These are phyloP conservation scores for Talaromyces atroroseus DNA, from an alignment of 2,329 filamentous ascomycete genomes.

Conservation along the genomic window DNA sequence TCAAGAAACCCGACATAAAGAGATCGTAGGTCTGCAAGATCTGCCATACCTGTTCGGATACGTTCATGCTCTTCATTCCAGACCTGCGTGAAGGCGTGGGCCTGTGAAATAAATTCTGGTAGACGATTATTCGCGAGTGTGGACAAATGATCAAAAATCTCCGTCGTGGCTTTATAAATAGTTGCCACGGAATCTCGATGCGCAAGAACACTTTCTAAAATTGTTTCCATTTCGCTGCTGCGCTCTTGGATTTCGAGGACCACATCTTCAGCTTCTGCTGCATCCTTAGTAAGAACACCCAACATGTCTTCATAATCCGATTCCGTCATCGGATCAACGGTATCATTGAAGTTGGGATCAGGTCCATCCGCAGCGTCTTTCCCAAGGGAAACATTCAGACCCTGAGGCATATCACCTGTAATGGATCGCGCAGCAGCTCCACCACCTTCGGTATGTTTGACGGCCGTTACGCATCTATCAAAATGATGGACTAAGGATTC, in stretches of 20 bases:
- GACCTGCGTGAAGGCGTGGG: constrained; percentile 42
- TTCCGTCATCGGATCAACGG: constrained; percentile 65
- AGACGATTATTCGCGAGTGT: constrained; percentile 60
- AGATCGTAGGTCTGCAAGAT: constrained; percentile 70
- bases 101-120: constrained; percentile 46
- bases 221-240: constrained; percentile 69
- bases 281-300: constrained; percentile 59
- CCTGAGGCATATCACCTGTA: constrained; percentile 55
- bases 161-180: constrained; percentile 54
- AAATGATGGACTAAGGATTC: constrained; percentile 81
- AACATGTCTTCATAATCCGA: constrained; percentile 80
- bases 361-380: constrained; percentile 29
- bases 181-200: constrained; percentile 56
- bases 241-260: constrained; percentile 66
- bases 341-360: constrained; percentile 35
- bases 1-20: constrained; percentile 84
- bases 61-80: constrained; percentile 72
- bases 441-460: constrained; percentile 82
- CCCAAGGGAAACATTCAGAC: constrained; percentile 38
- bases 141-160: constrained; percentile 62
- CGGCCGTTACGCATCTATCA: constrained; percentile 85
- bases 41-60: constrained; percentile 63
- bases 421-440: constrained; percentile 63
- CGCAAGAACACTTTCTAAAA: constrained; percentile 58
- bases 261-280: constrained; percentile 57